These are phyloP conservation scores for Naumovozyma baii DNA, from an alignment of 805 yeast genomes.

Conservation along the genomic window DNA sequence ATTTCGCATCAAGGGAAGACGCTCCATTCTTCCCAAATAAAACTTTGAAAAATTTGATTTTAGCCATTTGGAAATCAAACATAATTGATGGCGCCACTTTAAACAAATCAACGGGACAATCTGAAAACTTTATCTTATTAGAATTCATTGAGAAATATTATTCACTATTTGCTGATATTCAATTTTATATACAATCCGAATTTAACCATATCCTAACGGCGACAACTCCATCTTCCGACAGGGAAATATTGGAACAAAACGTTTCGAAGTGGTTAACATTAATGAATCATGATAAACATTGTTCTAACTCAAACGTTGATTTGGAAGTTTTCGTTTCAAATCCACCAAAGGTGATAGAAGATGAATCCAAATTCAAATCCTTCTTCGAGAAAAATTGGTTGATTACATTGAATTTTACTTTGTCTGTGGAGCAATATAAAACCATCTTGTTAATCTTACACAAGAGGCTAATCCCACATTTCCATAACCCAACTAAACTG, in stretches of 20 bases:
- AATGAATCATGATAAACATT: conserved; percentile 29
- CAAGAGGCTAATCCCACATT: conserved; percentile 72
- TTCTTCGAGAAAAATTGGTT: conserved; percentile 67
- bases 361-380: conserved; percentile 42
- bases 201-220: conserved; percentile 27
- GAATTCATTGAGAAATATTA: conserved; percentile 53
- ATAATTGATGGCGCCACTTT: conserved; percentile 29
- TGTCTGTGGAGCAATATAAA: conserved; percentile 52
- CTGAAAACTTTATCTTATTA: conserved; percentile 37
- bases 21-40: conserved; percentile 57
- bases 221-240: conserved; percentile 14
- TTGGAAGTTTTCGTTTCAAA: conserved; percentile 33
- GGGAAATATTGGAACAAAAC: conserved; percentile 9
- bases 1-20: conserved; percentile 40
- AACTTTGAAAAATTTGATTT: conserved; percentile 37
- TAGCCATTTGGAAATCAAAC: conserved; percentile 30
- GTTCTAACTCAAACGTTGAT: conserved; percentile 28
- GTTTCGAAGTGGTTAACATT: conserved; percentile 34
- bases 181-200: conserved; percentile 58
- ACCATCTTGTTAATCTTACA: conserved; percentile 62
- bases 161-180: conserved; percentile 60
- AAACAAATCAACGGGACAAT: conserved; percentile 37
- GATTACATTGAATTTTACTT: conserved; percentile 39
- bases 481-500: conserved; percentile 66
- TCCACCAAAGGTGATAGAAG: conserved; percentile 38